phyloP scores from a whole-genome alignment of 176 grass and related monocot species.

The Paspalum notatum region DNA sequence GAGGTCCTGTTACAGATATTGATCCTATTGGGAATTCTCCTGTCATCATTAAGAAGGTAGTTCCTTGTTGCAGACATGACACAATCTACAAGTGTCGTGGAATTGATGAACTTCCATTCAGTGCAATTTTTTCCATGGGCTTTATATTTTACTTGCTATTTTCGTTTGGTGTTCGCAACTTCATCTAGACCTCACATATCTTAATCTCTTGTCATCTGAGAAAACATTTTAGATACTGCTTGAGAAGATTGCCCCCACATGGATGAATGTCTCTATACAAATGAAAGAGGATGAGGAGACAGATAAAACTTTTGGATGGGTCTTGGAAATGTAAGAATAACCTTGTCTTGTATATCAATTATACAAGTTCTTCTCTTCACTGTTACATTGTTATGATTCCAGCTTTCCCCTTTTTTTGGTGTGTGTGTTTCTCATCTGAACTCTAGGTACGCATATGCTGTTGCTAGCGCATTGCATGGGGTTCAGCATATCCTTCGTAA shows the following conservation, averaged over 20 bases:
- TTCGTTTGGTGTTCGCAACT: constrained; percentile 15
- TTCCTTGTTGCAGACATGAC: constrained; percentile 12
- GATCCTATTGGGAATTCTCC: constrained; percentile 98
- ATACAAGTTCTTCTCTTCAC: constrained; percentile 21
- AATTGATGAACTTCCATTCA: constrained; percentile 12
- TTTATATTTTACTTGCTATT: constrained; percentile 24
- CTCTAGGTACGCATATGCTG: constrained; percentile 92
- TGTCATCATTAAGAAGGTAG: constrained; percentile 97
- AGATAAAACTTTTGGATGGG: constrained; percentile 90
- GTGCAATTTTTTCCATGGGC: neutral
- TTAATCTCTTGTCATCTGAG: constrained; percentile 11
- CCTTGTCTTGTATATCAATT: constrained; percentile 34
- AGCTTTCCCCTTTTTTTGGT: neutral
- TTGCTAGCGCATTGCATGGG: constrained; percentile 96
- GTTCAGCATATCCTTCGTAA: constrained; percentile 92
- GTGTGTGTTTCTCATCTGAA: constrained; percentile 23
- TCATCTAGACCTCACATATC: constrained; percentile 12
- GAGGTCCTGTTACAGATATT: constrained; percentile 70
- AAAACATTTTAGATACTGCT: constrained; percentile 48
- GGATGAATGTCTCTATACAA: constrained; percentile 92
- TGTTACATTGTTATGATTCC: constrained; percentile 29
- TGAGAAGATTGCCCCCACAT: constrained; percentile 93
- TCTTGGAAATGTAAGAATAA: constrained; percentile 87
- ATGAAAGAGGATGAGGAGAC: constrained; percentile 97
- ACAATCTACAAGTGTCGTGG: neutral